A percentile compares a stretch with the other conserved stretches of the same genome.
These are phyloP conservation scores for Neurospora tetraspora DNA, from an alignment of 495 filamentous ascomycete genomes.

Conservation along the genomic window DNA sequence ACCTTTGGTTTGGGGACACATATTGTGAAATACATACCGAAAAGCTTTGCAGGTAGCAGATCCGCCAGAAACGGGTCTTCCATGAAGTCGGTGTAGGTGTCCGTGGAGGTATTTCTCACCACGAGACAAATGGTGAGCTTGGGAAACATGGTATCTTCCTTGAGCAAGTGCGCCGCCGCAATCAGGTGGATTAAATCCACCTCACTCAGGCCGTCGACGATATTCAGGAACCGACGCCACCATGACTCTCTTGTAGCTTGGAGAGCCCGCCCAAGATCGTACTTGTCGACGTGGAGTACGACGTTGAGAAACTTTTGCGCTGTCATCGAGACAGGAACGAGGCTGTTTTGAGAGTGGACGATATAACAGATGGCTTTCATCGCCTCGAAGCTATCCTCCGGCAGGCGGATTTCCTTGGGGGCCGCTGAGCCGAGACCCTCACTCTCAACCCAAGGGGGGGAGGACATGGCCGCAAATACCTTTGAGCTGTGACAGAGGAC, in stretches of 20 bases:
- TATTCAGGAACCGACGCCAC: background rate
- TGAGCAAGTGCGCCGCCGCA: background rate
- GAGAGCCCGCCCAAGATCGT: background rate
- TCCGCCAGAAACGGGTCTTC: background rate
- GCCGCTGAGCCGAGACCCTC: background rate
- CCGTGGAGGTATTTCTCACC: background rate
- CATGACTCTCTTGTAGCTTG: background rate
- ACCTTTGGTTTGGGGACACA: background rate
- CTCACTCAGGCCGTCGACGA: background rate
- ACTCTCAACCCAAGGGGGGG: background rate
- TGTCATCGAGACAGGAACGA: too few relatives aligned
- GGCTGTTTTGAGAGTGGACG: too few relatives aligned
- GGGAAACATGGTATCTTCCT: background rate
- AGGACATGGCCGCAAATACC: background rate
- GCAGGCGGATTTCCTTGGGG: background rate
- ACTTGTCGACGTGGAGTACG: background rate
- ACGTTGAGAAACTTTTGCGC: background rate
- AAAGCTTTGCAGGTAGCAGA: background rate
- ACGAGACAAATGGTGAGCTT: background rate
- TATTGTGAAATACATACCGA: background rate
- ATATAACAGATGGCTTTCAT: background rate
- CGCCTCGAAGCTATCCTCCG: background rate
- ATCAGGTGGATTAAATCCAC: background rate
- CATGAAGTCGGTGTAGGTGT: background rate
- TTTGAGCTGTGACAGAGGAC: background rate